Evolutionary conservation across 2,329 filamentous ascomycete genomes (phyloP), one percentile per base, ranked within the genome.

Genomic region (Simplicillium aogashimaense): DNA sequence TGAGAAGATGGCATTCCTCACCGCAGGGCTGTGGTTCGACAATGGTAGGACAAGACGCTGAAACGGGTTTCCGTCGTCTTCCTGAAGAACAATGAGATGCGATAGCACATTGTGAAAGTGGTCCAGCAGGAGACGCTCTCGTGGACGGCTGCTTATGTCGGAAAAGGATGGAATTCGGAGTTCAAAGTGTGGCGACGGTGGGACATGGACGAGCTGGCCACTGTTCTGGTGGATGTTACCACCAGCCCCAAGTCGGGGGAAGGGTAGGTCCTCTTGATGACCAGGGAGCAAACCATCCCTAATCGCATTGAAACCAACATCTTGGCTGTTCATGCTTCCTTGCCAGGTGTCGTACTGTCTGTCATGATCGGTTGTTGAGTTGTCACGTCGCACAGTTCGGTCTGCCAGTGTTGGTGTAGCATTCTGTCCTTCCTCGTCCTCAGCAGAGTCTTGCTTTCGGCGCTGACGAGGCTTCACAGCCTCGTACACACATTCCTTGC

Each of bases 1-100:
- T 1, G 88, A 87, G 43, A 86, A 88, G 44, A 95, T 83, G 9
- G 88, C 86, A 53, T 92, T 86, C 57, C 85, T 83, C 4, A 95
- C 70, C 1, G 75, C 70, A 1, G 64, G 63, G 50, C 73, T 76
- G 34, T 54, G 63, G 37, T 70, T 64, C 3, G 73, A 75, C 31
- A 81, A 60, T 2, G 77, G 77, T n/a, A 81, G 58, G 8, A 81
- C 71, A 12, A 80, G 61, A 48, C 78, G 74, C 47, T 77, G 73
- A 50, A 81, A 81, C 0, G 76, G 75, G 45, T 81, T 81, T 15
- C 74, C 75, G 4, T 66, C 65, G 46, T 81, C 76, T 52, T 81
- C 76, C 28, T 75, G 67, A 47, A 81, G 74, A 15, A 81, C 77
- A 34, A 81, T 78, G n/a, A 80, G 62, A 53, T 79, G 77, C 0